Conservation (phyloP, 805 yeast genomes). For the Ogataea minuta region DNA sequence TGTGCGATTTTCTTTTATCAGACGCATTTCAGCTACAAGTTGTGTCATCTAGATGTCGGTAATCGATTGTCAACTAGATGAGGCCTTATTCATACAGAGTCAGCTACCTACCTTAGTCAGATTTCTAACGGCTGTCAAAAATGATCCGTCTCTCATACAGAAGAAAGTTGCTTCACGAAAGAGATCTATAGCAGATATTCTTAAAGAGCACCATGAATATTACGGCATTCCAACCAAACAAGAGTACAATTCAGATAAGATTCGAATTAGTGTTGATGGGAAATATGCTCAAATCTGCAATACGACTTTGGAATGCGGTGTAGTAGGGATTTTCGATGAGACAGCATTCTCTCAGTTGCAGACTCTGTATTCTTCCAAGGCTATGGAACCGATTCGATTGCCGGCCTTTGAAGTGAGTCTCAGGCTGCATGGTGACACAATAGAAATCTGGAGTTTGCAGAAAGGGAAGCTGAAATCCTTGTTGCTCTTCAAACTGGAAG, state of each 20-base stretch:
- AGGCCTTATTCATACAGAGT: neutral
- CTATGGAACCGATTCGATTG: neutral
- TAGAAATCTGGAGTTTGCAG: slow-evolving; percentile 8
- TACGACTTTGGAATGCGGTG: slow-evolving; percentile 7
- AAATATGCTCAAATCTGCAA: slow-evolving; percentile 1
- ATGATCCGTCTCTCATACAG: slow-evolving; percentile 3
- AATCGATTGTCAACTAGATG: slow-evolving; percentile 3
- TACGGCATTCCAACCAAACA: slow-evolving; percentile 14
- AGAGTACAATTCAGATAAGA: neutral
- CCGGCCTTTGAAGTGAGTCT: slow-evolving; percentile 13
- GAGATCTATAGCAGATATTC: slow-evolving; percentile 17
- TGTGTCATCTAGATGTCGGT: slow-evolving; percentile 3
- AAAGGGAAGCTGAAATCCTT: slow-evolving; percentile 11
- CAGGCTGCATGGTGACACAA: slow-evolving; percentile 4
- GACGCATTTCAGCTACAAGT: neutral
- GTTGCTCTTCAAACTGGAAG: slow-evolving; percentile 5
- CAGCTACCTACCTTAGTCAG: slow-evolving; percentile 2
- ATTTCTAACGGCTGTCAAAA: slow-evolving; percentile 1
- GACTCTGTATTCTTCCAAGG: neutral
- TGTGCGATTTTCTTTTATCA: slow-evolving; percentile 1
- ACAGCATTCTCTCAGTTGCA: slow-evolving; percentile 1
- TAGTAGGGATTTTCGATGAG: slow-evolving; percentile 1
- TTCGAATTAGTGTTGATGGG: slow-evolving; percentile 1
- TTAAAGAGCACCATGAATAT: slow-evolving; percentile 17
- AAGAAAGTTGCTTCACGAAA: slow-evolving; percentile 13